Conservation (phyloP, 495 filamentous ascomycete species). For the Elasticomyces elasticus region DNA sequence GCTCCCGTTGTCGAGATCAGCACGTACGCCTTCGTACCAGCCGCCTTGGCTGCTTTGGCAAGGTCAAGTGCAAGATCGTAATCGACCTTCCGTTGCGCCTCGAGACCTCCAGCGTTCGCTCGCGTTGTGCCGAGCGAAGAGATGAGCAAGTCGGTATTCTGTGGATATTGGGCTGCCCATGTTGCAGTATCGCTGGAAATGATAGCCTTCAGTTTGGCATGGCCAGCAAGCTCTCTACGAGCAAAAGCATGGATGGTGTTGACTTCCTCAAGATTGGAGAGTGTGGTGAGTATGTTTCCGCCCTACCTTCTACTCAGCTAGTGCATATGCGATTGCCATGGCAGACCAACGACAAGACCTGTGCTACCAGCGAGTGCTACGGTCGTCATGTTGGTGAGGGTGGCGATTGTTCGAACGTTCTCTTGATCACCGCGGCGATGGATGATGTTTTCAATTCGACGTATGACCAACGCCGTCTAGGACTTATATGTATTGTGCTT, state of each 20-base stretch:
- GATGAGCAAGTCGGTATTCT: slow-evolving; percentile 33
- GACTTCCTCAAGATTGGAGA: slow-evolving; percentile 15
- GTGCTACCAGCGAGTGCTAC: slow-evolving; percentile 31
- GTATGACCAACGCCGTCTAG: too few relatives aligned
- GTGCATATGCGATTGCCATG: background rate
- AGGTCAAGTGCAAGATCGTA: slow-evolving; percentile 40
- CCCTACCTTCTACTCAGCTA: slow-evolving; percentile 21
- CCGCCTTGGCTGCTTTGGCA: slow-evolving; percentile 40
- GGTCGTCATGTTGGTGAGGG: background rate
- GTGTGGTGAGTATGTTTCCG: slow-evolving; percentile 29
- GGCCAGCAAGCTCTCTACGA: slow-evolving; percentile 26
- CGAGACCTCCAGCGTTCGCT: slow-evolving; percentile 37
- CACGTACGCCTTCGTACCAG: slow-evolving; percentile 42
- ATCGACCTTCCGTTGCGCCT: slow-evolving; percentile 44
- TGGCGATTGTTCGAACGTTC: too few relatives aligned
- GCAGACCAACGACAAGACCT: slow-evolving; percentile 28
- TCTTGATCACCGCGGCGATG: background rate
- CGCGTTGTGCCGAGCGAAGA: slow-evolving; percentile 26
- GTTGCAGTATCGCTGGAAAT: slow-evolving; percentile 22
- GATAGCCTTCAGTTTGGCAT: slow-evolving; percentile 26
- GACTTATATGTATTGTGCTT: too few relatives aligned
- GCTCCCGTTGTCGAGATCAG: slow-evolving; percentile 33
- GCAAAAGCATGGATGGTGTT: slow-evolving; percentile 29
- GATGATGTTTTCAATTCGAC: too few relatives aligned
- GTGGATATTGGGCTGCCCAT: slow-evolving; percentile 33